phyloP scores from a whole-genome alignment of 768 basidiomycete species.

The Naganishia onofrii region DNA sequence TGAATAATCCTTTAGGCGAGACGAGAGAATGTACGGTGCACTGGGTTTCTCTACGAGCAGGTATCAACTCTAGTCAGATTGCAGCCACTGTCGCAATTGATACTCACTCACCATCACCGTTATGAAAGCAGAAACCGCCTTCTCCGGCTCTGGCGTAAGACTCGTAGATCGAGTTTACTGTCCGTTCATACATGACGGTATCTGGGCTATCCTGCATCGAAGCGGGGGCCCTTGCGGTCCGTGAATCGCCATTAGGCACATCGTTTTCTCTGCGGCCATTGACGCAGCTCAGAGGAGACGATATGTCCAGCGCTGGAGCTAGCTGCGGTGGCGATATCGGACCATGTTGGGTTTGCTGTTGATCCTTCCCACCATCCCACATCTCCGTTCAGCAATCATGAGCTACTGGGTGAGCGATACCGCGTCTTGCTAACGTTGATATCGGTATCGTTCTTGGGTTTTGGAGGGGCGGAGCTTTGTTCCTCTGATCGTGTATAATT shows the following conservation, averaged over 20 bases:
- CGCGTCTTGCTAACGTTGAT: not conserved
- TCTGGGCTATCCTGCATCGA: constrained; percentile 7
- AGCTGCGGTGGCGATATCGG: not conserved
- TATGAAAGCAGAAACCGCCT: not conserved
- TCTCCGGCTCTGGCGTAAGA: not conserved
- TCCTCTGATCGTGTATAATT: too few species aligned
- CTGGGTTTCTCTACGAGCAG: not conserved
- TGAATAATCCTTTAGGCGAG: not conserved
- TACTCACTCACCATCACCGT: not conserved
- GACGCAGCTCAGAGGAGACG: not conserved
- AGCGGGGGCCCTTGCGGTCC: not conserved
- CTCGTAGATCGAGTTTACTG: constrained; percentile 9
- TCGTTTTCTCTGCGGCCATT: not conserved
- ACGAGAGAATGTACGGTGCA: not conserved
- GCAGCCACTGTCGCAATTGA: not conserved
- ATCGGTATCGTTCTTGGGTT: not conserved
- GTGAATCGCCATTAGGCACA: too few species aligned
- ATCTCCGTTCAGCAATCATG: not conserved
- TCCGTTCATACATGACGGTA: constrained; percentile 17
- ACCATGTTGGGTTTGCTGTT: not conserved
- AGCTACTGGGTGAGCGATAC: not conserved
- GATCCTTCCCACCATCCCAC: not conserved
- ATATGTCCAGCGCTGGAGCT: constrained; percentile 6
- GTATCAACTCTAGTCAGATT: not conserved
- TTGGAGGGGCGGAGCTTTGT: too few species aligned